Evolutionary conservation across 352 stramenopile species (phyloP).

Genomic region (Pythium folliculosum): DNA sequence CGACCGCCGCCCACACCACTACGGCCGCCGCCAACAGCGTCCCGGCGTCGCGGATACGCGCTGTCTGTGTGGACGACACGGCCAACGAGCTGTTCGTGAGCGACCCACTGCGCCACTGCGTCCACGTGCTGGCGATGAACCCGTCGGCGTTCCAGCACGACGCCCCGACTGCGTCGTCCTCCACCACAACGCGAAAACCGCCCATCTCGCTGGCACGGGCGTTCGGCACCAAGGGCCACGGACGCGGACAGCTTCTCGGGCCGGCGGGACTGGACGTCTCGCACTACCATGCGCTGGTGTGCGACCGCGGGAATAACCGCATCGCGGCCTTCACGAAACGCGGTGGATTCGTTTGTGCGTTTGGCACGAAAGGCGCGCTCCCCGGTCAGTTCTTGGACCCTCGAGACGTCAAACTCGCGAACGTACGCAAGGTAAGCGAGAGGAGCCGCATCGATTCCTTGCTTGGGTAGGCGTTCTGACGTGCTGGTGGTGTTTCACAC

Average conservation of each 20-base stretch:
- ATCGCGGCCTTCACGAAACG: slow-evolving; percentile 60
- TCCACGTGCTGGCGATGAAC: slow-evolving; percentile 44
- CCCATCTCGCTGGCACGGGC: slow-evolving; percentile 19
- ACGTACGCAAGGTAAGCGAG: slow-evolving; percentile 56
- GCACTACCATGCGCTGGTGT: slow-evolving; percentile 71
- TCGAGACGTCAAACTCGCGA: slow-evolving; percentile 54
- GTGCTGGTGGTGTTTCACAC: neutral
- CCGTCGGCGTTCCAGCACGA: slow-evolving; percentile 21
- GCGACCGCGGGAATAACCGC: slow-evolving; percentile 54
- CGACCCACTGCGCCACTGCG: slow-evolving; percentile 52
- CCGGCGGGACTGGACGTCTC: slow-evolving; percentile 54
- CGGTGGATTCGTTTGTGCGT: slow-evolving; percentile 46
- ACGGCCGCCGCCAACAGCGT: no score
- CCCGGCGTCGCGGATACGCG: slow-evolving; percentile 2
- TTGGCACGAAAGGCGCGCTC: slow-evolving; percentile 43
- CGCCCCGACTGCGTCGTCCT: no score
- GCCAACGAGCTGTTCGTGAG: slow-evolving; percentile 63
- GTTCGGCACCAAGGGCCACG: slow-evolving; percentile 39
- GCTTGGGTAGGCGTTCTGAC: neutral
- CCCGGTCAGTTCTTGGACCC: slow-evolving; percentile 48
- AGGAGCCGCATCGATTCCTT: neutral
- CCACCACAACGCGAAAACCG: neutral
- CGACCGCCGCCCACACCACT: no score
- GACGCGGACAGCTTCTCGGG: slow-evolving; percentile 39
- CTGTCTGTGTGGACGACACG: slow-evolving; percentile 51